Base-by-base conservation (phyloP, 208 protist genomes). In the Blastocrithidia nonstop region DNA sequence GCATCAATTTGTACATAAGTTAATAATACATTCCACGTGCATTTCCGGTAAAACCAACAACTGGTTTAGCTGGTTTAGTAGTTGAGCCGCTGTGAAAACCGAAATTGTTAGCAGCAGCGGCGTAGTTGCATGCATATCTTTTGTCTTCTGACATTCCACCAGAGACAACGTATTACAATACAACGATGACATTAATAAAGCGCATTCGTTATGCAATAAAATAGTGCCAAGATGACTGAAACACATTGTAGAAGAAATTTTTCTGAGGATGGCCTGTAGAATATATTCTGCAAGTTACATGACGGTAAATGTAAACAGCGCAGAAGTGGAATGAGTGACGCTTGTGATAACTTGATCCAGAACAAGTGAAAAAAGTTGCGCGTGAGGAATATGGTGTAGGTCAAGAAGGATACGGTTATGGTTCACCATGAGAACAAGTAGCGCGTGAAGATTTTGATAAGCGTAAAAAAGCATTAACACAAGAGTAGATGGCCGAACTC, bases 251-350 rank as follows among this genome's bases (percentile, higher is more conserved):
- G 57, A 88, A 89, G 68, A 81, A 80, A 41, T 93, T 75, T 51
- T 93, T 93, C 46, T 93, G 84, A 79, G 84, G 79, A 3, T 93
- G 79, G 84, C 84, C 84, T 20, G 84, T 93, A 23, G 79, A 93
- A 68, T 83, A 93, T 53, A 89, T 93, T 27, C 52, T 93, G 9
- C 84, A 93, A 54, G 73, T 93, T 31, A 93, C 83, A 11, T 93
- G 83, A 79, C 65, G 83, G 11, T 78, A 93, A 76, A 47, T 93
- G 43, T 78, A 93, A 56, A 93, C 83, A 43, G 84, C 84, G 31
- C 84, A 93, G 54, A 88, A 89, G 71, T 93, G 84, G 84, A 93
- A 93, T 24, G 84, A 93, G 61, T 93, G 78, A 79, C 78, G 78
- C 35, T 82, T 93, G 52, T 93, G 84, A 79, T 78, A 89, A 60